phyloP scores from a whole-genome alignment of 1,284 basidiomycete genomes.

The Schizophyllum amplum region DNA sequence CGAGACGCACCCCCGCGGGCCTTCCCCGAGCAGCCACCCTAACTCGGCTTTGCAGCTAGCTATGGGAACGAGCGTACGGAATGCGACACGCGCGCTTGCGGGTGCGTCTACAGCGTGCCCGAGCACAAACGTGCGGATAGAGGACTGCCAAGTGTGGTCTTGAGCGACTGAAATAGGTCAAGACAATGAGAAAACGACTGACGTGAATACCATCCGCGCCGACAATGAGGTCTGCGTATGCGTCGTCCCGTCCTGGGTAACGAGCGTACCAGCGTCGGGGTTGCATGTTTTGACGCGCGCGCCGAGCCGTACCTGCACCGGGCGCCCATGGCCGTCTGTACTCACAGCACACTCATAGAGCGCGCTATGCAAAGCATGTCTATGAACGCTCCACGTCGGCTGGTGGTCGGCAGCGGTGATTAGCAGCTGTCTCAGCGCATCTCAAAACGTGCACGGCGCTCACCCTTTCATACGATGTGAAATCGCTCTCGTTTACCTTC shows the following conservation, averaged over 20 bases:
- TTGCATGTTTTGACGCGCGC: slow-evolving; percentile 2
- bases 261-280: not conserved
- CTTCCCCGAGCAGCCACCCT: slow-evolving; percentile 1
- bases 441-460: no score
- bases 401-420: no score
- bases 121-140: slow-evolving; percentile 5
- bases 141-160: slow-evolving; percentile 1
- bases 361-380: slow-evolving; percentile 10
- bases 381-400: slow-evolving; percentile 9
- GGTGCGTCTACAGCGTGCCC: not conserved
- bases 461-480: not conserved
- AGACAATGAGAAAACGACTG: not conserved
- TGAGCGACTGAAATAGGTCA: no score
- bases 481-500: slow-evolving; percentile 2
- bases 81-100: not conserved
- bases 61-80: slow-evolving; percentile 1
- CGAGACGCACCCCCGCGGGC: not conserved
- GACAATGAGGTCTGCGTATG: slow-evolving; percentile 3
- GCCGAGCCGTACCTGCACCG: not conserved
- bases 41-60: not conserved
- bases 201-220: slow-evolving; percentile 10
- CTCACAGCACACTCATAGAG: slow-evolving; percentile 6
- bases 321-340: slow-evolving; percentile 4
- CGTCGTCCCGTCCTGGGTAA: not conserved
- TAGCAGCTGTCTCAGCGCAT: no score